phyloP scores from a whole-genome alignment of 441 rosid genomes.

The Aquilaria agallochum region DNA sequence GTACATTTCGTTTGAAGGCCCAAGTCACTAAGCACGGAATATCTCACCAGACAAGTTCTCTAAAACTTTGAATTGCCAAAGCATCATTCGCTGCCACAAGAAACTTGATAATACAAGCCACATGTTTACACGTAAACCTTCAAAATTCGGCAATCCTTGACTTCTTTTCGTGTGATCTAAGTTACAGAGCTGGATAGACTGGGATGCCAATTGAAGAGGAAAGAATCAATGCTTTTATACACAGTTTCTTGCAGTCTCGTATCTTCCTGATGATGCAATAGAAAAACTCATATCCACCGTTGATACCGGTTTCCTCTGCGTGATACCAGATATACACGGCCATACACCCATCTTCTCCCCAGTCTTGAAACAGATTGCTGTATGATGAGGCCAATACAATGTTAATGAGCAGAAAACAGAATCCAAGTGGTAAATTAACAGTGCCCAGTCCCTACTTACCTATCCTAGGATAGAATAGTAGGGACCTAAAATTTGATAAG shows the following conservation, averaged over 20 bases:
- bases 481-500: too few relatives aligned
- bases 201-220: background rate
- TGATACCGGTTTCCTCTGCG: constrained; percentile 38
- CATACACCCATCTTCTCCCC: constrained; percentile 83
- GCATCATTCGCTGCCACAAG: too few relatives aligned
- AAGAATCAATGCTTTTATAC: constrained; percentile 24
- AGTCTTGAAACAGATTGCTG: constrained; percentile 54
- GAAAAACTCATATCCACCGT: constrained; percentile 28
- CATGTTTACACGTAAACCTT: too few relatives aligned
- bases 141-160: too few relatives aligned
- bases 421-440: too few relatives aligned
- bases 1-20: too few relatives aligned
- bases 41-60: too few relatives aligned
- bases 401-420: too few relatives aligned
- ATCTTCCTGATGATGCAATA: background rate
- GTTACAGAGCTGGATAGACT: background rate
- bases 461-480: background rate
- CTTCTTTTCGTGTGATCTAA: too few relatives aligned
- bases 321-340: constrained; percentile 78
- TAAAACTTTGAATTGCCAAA: too few relatives aligned
- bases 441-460: background rate
- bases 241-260: background rate
- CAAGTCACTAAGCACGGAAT: too few relatives aligned
- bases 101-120: too few relatives aligned
- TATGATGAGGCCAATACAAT: constrained; percentile 10